phyloP scores from a whole-genome alignment of 371 early-diverging fungal genomes.

The Mucor lusitanicus region DNA sequence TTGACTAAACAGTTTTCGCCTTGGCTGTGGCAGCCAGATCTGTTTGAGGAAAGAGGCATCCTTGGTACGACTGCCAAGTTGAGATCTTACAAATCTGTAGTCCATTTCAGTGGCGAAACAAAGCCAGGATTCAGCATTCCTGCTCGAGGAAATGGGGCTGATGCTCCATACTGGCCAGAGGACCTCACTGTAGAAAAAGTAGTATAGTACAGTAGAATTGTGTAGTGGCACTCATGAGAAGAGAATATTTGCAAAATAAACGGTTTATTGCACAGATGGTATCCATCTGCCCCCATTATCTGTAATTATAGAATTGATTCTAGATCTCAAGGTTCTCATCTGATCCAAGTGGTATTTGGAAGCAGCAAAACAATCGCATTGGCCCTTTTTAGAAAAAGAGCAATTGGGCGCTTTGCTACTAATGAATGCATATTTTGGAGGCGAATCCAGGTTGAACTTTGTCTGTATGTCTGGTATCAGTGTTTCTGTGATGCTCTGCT shows the following conservation, averaged over 20 bases:
- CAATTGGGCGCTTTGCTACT: constrained; percentile 25
- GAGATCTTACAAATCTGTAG: no score
- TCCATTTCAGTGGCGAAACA: no score
- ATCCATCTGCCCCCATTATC: constrained; percentile 20
- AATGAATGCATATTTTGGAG: constrained; percentile 32
- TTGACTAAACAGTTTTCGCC: no score
- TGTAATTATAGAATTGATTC: constrained; percentile 12
- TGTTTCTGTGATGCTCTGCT: constrained; percentile 20
- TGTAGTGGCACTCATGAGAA: no score
- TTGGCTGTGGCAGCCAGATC: no score
- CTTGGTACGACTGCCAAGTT: no score
- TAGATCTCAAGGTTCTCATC: constrained; percentile 24
- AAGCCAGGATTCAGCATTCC: background rate
- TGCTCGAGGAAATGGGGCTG: background rate
- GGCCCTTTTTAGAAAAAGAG: constrained; percentile 20
- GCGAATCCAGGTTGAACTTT: constrained; percentile 12
- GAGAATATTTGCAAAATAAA: background rate
- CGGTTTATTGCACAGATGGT: background rate
- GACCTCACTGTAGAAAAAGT: background rate
- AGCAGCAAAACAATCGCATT: constrained; percentile 30
- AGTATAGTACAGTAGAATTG: background rate
- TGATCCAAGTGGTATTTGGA: constrained; percentile 27
- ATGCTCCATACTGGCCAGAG: background rate
- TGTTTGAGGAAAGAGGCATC: no score
- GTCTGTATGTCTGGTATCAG: constrained; percentile 22